Conservation (phyloP, 495 filamentous ascomycete species). For the Zalerion maritima region DNA sequence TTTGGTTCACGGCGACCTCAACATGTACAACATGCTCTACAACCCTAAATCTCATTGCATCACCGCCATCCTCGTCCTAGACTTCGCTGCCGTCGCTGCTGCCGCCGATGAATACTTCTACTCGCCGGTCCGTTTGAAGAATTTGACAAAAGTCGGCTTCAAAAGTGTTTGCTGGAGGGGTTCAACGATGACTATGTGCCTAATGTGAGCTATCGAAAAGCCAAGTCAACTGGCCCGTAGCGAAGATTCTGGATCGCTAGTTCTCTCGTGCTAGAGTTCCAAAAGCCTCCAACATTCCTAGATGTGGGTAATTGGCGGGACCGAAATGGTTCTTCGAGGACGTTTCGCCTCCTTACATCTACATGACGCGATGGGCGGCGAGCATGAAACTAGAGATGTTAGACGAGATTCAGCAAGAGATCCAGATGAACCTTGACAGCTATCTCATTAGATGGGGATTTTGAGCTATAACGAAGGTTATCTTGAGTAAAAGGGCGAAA, state of each 20-base stretch:
- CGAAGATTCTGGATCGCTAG: no score
- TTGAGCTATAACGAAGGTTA: no score
- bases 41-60: slow-evolving; percentile 2
- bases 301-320: no score
- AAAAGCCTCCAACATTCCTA: no score
- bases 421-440: slow-evolving; percentile 1
- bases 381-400: slow-evolving; percentile 2
- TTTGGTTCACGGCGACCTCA: slow-evolving; percentile 4
- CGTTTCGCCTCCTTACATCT: slow-evolving; percentile 5
- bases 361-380: slow-evolving; percentile 2
- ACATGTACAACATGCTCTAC: slow-evolving; percentile 3
- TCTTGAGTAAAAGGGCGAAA: no score
- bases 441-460: slow-evolving; percentile 6
- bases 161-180: slow-evolving; percentile 1
- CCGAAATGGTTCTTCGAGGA: slow-evolving; percentile 5
- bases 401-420: slow-evolving; percentile 1
- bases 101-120: slow-evolving; percentile 7
- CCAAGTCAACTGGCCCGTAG: no score
- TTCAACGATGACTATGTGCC: no score
- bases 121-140: slow-evolving; percentile 4
- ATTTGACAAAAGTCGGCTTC: slow-evolving; percentile 1
- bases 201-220: no score
- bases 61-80: slow-evolving; percentile 3
- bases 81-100: slow-evolving; percentile 3
- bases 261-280: no score